Base-by-base conservation (phyloP, 768 basidiomycete genomes). In the Leccinum fibrillosum region DNA sequence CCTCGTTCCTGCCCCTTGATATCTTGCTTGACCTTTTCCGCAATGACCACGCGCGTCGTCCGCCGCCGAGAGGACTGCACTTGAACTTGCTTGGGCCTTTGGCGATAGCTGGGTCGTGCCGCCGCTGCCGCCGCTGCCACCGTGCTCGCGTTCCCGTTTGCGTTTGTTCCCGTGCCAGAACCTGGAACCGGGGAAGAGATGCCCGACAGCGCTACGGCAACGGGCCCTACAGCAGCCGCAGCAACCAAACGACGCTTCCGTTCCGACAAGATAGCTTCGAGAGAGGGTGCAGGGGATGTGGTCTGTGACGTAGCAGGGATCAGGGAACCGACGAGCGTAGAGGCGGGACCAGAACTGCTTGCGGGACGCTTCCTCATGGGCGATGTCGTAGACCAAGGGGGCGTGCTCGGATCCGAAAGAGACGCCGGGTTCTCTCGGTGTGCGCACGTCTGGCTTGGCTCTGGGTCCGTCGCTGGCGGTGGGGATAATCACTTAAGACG, bases 251-350 rank as follows among this genome's bases (percentile, higher is more conserved):
- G 80, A 45, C 87, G 82, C 61, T 81, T 88, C 64, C 88, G 82
- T 55, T 88, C 86, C 54, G 86, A 67, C 45, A 89, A 65, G 47
- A 89, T 77, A 1, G 86, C 86, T 66, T 89, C 88, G 15, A 89
- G 76, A 34, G 86, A 80, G 9, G 82, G 78, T 4, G 78, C 76
- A n/a, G 84, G 82, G 6, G 82, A 80, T 6, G 72, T 62, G 59
- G 75, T 74, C 12, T 76, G 74, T 9, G 78, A 70, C 2, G 53
- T 25, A 15, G 61, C 48, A 17, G 64, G 51, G 15, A 32, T 62
- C 42, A 49, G 42, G 21, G 69, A 52, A 57, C 28, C 2, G 28
- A 66, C 56, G 15, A 62, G 50, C 45, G 67, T 37, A 3, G 59
- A 56, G 21, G 45, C 55, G 7, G 55, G 44, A 10, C 61, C 59